A percentile compares a stretch with the other conserved stretches of the same genome.
Conservation (phyloP, 345 rosid genomes). For the Abelmoschus esculentus region DNA sequence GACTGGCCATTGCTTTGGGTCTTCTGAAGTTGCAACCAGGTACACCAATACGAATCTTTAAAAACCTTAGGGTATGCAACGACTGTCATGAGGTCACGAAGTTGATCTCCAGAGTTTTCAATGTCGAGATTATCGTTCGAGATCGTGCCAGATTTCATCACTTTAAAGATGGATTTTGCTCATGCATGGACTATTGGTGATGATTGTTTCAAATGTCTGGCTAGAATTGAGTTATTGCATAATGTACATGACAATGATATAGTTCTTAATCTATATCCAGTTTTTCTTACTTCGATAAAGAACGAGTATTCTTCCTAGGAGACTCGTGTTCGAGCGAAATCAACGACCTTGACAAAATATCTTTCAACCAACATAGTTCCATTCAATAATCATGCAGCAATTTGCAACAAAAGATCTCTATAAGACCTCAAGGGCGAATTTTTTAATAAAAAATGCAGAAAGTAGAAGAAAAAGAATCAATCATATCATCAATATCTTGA, state of each 20-base stretch:
- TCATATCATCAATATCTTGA: not conserved
- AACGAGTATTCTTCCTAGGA: no score
- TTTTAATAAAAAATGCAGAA: no score
- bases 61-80: slow-evolving; percentile 69
- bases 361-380: not conserved
- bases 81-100: slow-evolving; percentile 72
- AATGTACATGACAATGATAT: not conserved
- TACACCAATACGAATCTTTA: slow-evolving; percentile 53
- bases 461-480: not conserved
- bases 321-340: no score
- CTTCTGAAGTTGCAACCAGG: slow-evolving; percentile 55
- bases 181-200: slow-evolving; percentile 77
- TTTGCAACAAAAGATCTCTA: not conserved
- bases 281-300: no score
- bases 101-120: slow-evolving; percentile 49
- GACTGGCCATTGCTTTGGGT: slow-evolving; percentile 76
- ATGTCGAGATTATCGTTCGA: slow-evolving; percentile 63
- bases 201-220: not conserved
- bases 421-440: not conserved
- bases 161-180: slow-evolving; percentile 63
- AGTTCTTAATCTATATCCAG: no score
- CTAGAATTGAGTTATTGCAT: not conserved
- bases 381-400: not conserved
- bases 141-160: slow-evolving; percentile 74
- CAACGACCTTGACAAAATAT: no score